phyloP scores from a whole-genome alignment of 225 moss, liverwort and hornwort species.

The Marchantia polymorpha region DNA sequence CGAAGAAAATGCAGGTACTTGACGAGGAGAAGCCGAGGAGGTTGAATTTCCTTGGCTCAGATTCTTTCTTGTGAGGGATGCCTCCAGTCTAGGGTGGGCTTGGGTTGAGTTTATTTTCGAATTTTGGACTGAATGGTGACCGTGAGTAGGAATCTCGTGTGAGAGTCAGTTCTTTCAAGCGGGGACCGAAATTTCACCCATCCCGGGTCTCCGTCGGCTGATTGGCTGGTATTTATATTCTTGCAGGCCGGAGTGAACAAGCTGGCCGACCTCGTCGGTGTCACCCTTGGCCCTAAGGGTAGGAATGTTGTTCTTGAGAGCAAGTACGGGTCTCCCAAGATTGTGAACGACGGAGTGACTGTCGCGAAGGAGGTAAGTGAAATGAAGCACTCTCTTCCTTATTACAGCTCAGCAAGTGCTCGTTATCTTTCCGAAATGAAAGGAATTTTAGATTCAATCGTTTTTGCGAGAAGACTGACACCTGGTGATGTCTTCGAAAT shows the following conservation, averaged over 20 bases:
- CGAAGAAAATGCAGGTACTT: conserved; percentile 88
- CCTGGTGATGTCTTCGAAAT: too few species aligned
- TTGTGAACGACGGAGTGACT: conserved; percentile 98
- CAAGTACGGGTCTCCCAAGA: conserved; percentile 98
- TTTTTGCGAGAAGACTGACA: too few species aligned
- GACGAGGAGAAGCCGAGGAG: background rate
- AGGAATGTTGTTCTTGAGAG: conserved; percentile 97
- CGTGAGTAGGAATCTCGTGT: background rate
- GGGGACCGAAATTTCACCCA: background rate
- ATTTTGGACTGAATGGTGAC: background rate
- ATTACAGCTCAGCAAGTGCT: background rate
- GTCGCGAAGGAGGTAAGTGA: conserved; percentile 88
- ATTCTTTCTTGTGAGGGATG: background rate
- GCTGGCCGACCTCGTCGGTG: conserved; percentile 91
- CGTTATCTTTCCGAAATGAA: too few species aligned
- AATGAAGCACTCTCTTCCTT: too few species aligned
- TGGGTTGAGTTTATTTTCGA: background rate
- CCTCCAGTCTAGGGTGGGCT: background rate
- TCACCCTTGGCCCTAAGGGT: conserved; percentile 88
- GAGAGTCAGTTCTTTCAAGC: background rate
- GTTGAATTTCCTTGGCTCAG: background rate
- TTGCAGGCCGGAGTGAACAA: conserved; percentile 91
- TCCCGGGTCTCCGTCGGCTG: background rate
- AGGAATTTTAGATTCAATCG: too few species aligned
- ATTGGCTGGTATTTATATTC: background rate